Evolutionary conservation across 768 basidiomycete species (phyloP), one percentile per base, ranked within the genome.

Genomic region (Suillus brevipes): DNA sequence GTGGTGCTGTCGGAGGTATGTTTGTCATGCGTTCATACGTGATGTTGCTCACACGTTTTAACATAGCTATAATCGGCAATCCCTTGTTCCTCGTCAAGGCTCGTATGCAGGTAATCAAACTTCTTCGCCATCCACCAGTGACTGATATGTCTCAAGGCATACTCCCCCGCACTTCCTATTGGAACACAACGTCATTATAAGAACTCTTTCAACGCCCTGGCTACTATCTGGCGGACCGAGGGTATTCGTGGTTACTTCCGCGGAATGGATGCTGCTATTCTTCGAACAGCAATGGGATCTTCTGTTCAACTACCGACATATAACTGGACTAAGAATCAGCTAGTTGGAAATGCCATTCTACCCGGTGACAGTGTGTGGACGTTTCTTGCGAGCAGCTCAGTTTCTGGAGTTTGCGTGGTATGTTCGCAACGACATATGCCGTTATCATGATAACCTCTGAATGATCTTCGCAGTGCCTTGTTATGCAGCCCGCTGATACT

Each of bases 221-320:
- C 82, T 0, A 91, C 87, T 0, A 95, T 99, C 69, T 90, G 89
- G 73, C 81, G 82, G 62, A 83, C 88, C 3, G 97, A 99, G 75
- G 85, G 91, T 37, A 75, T 86, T 56, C 84, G 89, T 28, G 97
- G 97, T 16, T 83, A 98, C 47, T 79, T 93, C 58, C 88, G 96
- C 63, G 97, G 97, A 37, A 90, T 98, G 42, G 95, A 96, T 70
- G 94, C 96, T 38, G 95, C 97, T 6, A 89, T 97, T 62, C 79
- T 99, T 61, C 84, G 97, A 63, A 99, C 97, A 14, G 89, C 94
- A 0, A 97, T 95, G 92, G 97, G 95, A 5, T 94, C 92, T 47
- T 94, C 93, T 49, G 94, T 96, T 9, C 97, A 99, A 86, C 78
- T 99, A 34, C 97, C 97, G 2, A 92, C 92, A 56, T 99, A 99